These are phyloP conservation scores for Corchorus capsularis DNA, from an alignment of 345 rosid species.

Conservation along the genomic window DNA sequence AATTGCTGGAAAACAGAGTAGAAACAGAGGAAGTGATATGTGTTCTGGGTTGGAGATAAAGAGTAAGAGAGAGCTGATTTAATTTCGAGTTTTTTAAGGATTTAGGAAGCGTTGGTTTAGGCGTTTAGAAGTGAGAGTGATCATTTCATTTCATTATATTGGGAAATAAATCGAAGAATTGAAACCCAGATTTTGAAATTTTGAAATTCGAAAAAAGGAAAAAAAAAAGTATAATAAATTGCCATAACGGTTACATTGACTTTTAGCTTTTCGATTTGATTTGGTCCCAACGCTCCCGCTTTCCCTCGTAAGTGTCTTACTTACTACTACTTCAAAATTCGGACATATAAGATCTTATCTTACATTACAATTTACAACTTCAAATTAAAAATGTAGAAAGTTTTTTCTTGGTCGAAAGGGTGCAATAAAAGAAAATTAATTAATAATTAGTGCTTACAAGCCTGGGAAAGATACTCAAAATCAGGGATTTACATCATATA, in stretches of 20 bases:
- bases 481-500: no score
- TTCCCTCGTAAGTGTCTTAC: background rate
- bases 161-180: background rate
- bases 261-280: constrained; percentile 17
- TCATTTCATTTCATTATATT: background rate
- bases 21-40: constrained; percentile 7
- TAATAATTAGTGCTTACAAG: no score
- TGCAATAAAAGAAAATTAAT: no score
- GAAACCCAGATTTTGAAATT: constrained; percentile 38
- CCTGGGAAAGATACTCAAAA: no score
- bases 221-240: background rate
- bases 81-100: background rate
- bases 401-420: no score
- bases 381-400: background rate
- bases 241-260: constrained; percentile 34
- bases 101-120: background rate
- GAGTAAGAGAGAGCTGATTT: no score
- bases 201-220: constrained; percentile 44
- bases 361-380: background rate
- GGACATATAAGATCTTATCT: no score
- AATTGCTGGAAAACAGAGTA: constrained; percentile 9
- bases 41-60: background rate
- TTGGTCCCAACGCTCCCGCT: background rate
- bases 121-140: constrained; percentile 12
- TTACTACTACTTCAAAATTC: no score